Evolutionary conservation across 163 green algal species (phyloP), one percentile per base, ranked within the genome.

Genomic region (Scenedesmus sp.): DNA sequence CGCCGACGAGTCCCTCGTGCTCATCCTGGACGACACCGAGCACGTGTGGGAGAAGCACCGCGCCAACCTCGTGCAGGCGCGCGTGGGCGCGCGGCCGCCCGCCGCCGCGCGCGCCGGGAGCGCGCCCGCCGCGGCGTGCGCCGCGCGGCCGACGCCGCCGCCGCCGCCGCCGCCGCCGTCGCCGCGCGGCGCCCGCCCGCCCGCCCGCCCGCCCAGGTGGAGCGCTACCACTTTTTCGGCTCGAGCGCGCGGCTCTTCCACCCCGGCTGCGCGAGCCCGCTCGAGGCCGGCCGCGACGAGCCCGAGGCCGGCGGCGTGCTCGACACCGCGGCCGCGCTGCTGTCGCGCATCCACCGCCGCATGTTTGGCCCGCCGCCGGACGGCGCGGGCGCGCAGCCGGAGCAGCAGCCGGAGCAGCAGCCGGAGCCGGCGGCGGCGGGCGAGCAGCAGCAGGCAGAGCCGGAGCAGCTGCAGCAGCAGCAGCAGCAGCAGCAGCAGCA

Each of bases 11-110:
- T 54, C 63, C 15, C 57, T 86, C 50, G 88, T 92, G 33, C 65
- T 96, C 29, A 93, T 98, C 3, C 56, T 98, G 74, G 94, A 98
- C 71, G 93, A 98, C 87, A 97, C 92, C 2, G 85, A 89, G 54
- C 83, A 84, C 9, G 94, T 98, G 56, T 98, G 94, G 94, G 90
- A 92, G 3, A 58, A 83, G 10, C 92, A 96, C 80, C 50, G 66
- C 4, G 71, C 62, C 44, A 98, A 98, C 87, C 81, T 98, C n/a
- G 85, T 98, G 22, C 83, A 89, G 83, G 83, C 84, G 36, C 0
- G 50, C 31, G 45, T 3, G 42, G 17, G n/a, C n/a, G n/a, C n/a
- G n/a, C n/a, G n/a, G n/a, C n/a, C n/a, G n/a, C n/a, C n/a, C n/a
- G n/a, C n/a, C n/a, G n/a, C n/a, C n/a, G n/a, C n/a, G n/a, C n/a